Base-by-base conservation (phyloP, 106 monocot genomes). In the Dendrobium huoshanense region DNA sequence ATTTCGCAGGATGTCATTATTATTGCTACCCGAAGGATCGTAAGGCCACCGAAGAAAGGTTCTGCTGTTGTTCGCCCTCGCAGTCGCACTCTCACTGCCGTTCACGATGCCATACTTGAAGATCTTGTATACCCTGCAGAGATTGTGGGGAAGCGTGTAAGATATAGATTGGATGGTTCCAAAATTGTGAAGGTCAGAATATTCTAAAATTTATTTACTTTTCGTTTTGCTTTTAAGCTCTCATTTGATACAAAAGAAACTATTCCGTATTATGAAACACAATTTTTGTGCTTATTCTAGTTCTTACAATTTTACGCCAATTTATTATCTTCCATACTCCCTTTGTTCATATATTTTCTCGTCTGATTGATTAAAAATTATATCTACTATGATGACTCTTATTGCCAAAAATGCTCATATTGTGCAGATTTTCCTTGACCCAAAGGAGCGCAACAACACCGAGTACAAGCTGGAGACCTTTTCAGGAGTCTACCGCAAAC, bases 371-470 rank as follows among this genome's bases (percentile, higher is more conserved):
- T 37, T 37, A 37, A 37, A 37, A 37, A 37, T 37, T 0, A 37
- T 37, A 37, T 37, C 37, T 37, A 0, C 11, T 58, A 58, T 19
- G 58, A 58, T 19, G 58, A 58, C 20, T 5, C 58, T 58, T 58
- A 7, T n/a, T 17, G 5, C 58, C 18, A 58, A 58, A 18, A 1
- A 20, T 19, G 4, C 8, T 24, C 2, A 43, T 42, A 2, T 76
- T 76, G 0, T 75, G 45, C 61, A 81, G 81, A 81, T 81, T 27
- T 87, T 84, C 41, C 79, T 92, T 43, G 92, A 92, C 42, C 89
- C 92, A 2, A 92, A 92, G 78, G 92, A 92, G 79, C 76, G 87
- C 27, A 89, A 89, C 84, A 92, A 89, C 86, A 92, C 92, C 0
- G 89, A 92, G 73, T 86, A 83, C 82, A 92, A 92, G 41, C 58